Base-by-base conservation (phyloP, 2,329 filamentous ascomycete species). In the Talaromyces funiculosus region DNA sequence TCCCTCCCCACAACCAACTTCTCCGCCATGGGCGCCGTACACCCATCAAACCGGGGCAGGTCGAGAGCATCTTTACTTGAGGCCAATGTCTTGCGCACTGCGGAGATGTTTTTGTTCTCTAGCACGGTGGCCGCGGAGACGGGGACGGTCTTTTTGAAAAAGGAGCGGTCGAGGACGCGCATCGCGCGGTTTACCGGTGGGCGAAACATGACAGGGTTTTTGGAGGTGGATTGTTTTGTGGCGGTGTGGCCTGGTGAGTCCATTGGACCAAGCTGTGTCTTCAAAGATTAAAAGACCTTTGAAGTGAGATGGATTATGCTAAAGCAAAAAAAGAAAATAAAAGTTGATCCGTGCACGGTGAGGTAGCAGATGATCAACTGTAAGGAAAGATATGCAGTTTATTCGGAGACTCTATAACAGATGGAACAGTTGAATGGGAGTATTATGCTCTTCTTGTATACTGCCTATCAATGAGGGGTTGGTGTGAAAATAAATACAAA, bases 141-240 rank as follows among this genome's bases (percentile, higher is more conserved):
- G 24, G 88, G 86, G 59, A 96, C 78, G 0, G 82, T 89, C 73
- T 88, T 90, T 57, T 84, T 81, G 78, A 97, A 97, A 64, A 95
- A 87, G 16, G 87, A 82, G 66, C 90, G 87, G 77, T 99, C 92
- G 64, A 99, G 85, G 54, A 84, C 83, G 71, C 86, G 86, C 79
- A 90, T 90, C 62, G 88, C 86, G 73, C 90, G 88, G 68, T 93
- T 88, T 62, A 92, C 81, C 24, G 92, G 92, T 51, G 92, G 90
- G 65, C 87, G 86, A 74, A 96, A 90, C 82, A 86, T 85, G 9
- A 10, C 33, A 3, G 18, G 33, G 14, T n/a, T 37, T 54, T 22
- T 38, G 51, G 56, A 67, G 69, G 63, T 71, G 66, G 63, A 72
- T 63, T 62, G 73, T 67, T 66, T 67, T 64, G 51, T 54, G 16